These are phyloP conservation scores for Cladorrhinum sp. DNA, from an alignment of 2,329 filamentous ascomycete species.

Conservation along the genomic window DNA sequence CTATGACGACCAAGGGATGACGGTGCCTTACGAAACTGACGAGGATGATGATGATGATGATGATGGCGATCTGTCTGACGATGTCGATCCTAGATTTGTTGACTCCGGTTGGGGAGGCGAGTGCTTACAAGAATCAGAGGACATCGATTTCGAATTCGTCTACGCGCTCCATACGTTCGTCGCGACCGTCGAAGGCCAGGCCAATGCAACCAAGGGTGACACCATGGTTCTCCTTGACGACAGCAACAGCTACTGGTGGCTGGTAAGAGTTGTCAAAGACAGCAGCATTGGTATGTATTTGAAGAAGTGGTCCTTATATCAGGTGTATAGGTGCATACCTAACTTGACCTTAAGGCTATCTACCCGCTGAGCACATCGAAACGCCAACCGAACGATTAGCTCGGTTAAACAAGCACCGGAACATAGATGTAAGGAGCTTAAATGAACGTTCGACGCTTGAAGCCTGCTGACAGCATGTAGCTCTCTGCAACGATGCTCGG, in stretches of 20 bases:
- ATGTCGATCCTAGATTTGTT: constrained; percentile 59
- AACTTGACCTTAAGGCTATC: constrained; percentile 63
- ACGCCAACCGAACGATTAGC: constrained; percentile 93
- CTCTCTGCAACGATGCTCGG: constrained; percentile 62
- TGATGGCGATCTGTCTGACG: constrained; percentile 58
- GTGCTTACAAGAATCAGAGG: constrained; percentile 92
- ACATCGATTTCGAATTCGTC: constrained; percentile 99
- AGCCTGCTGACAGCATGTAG: constrained; percentile 39
- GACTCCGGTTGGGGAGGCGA: constrained; percentile 72
- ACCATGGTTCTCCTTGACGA: constrained; percentile 98
- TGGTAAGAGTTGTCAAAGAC: constrained; percentile 95
- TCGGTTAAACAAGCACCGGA: constrained; percentile 93
- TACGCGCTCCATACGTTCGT: constrained; percentile 98
- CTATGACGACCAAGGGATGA: constrained; percentile 32
- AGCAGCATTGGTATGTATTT: constrained; percentile 72
- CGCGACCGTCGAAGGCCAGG: constrained; percentile 95
- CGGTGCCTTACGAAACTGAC: constrained; percentile 44
- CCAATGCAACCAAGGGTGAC: constrained; percentile 96
- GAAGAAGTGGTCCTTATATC: not conserved
- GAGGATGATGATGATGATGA: constrained; percentile 49
- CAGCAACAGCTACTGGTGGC: constrained; percentile 99
- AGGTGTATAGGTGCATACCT: constrained; percentile 22
- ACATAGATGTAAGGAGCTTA: constrained; percentile 74
- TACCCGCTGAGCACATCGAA: constrained; percentile 97
- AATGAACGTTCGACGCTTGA: not conserved